Conservation (phyloP, 345 rosid species). For the Camelina hispida region DNA sequence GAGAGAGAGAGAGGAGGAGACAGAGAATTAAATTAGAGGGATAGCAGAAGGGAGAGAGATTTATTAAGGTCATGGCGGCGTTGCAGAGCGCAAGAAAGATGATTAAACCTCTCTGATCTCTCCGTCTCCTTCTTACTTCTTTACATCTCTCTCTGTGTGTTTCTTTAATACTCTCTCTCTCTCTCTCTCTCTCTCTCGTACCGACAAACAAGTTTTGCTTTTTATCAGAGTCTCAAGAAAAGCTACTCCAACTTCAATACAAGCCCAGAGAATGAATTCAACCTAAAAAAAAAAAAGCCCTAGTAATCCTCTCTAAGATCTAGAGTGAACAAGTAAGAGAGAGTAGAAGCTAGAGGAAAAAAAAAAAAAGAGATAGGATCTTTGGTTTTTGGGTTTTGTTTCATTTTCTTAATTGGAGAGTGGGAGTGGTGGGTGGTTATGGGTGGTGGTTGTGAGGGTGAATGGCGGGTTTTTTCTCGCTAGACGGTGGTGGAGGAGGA, state of each 20-base stretch:
- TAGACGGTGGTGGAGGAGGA: conserved; percentile 52
- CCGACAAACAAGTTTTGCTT: conserved; percentile 45
- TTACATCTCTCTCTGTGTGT: conserved; percentile 5
- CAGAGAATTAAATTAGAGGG: conserved; percentile 49
- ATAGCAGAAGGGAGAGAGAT: conserved; percentile 43
- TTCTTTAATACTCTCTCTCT: conserved; percentile 26
- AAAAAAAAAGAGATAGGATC: background rate
- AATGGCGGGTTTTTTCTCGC: conserved; percentile 66
- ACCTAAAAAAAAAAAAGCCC: conserved; percentile 38
- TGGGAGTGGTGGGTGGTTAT: conserved; percentile 29
- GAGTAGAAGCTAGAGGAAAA: background rate
- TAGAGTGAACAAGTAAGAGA: conserved; percentile 14
- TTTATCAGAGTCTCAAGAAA: conserved; percentile 14
- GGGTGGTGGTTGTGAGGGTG: conserved; percentile 18
- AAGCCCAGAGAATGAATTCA: conserved; percentile 36
- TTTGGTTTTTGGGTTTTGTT: conserved; percentile 15
- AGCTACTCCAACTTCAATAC: conserved; percentile 37
- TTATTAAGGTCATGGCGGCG: conserved; percentile 73
- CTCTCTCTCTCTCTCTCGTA: conserved; percentile 24
- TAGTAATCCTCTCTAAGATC: conserved; percentile 24
- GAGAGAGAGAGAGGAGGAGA: conserved; percentile 37
- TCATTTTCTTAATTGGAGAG: background rate
- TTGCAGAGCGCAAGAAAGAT: conserved; percentile 59
- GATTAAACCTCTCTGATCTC: conserved; percentile 40
- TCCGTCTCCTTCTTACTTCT: background rate